Percentiles rank a stretch among this genome's conserved stretches.
Conservation (phyloP, 352 stramenopile species). For the Pelagophyceae sp. region DNA sequence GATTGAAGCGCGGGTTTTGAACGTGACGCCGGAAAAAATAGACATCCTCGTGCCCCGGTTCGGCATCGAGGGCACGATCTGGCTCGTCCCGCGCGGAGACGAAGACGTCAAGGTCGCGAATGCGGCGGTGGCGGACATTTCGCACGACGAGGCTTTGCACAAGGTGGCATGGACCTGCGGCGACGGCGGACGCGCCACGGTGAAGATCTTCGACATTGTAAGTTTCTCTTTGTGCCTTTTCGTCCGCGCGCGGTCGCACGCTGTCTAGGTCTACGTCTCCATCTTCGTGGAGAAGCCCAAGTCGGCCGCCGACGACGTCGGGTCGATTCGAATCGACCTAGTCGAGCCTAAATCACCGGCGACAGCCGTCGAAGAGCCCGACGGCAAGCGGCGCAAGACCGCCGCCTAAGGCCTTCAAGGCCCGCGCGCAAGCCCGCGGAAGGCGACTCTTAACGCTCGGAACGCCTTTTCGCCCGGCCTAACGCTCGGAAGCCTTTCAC, state of each 20-base stretch:
- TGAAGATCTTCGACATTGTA: slow-evolving; percentile 10
- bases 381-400: too few relatives aligned
- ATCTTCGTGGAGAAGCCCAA: not conserved
- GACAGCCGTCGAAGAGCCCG: too few relatives aligned
- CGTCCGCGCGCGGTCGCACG: too few relatives aligned
- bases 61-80: slow-evolving; percentile 93
- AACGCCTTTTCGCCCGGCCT: too few relatives aligned
- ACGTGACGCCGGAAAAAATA: slow-evolving; percentile 81
- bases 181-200: not conserved
- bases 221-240: too few relatives aligned
- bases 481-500: too few relatives aligned
- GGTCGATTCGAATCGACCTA: not conserved
- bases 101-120: slow-evolving; percentile 35
- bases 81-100: slow-evolving; percentile 53
- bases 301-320: not conserved
- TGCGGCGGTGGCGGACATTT: not conserved
- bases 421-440: too few relatives aligned
- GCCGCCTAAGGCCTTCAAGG: too few relatives aligned
- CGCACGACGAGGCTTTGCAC: not conserved
- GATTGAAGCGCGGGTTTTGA: slow-evolving; percentile 80
- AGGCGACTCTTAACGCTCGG: too few relatives aligned
- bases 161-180: not conserved
- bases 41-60: slow-evolving; percentile 92
- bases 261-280: not conserved
- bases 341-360: too few relatives aligned